Evolutionary conservation across 1,139 yeast species (phyloP), one percentile per base, ranked within the genome.

Genomic region (Saccharomycopsis hybrid): DNA sequence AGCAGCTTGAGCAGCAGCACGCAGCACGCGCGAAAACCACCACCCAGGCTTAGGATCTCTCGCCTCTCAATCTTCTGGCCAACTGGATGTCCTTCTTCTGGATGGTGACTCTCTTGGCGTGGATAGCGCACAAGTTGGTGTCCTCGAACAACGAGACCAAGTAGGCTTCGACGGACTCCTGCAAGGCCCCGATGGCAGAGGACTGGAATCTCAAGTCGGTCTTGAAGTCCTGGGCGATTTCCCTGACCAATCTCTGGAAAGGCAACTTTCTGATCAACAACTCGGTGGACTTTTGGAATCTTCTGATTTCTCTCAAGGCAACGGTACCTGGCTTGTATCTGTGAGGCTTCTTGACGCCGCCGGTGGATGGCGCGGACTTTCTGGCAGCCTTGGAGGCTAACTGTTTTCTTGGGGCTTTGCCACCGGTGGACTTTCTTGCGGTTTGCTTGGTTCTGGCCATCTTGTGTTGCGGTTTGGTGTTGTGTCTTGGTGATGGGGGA

Each of bases 311-410:
- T 80, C 92, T 85, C 68, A 85, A 83, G 65, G 94, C 94, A 67
- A 85, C 94, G 68, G 94, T 85, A 83, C 94, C 94, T 67, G 94
- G 94, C 85, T 84, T 85, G 76, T 84, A 85, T 80, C 94, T 83
- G 84, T 85, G 94, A 59, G 92, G 92, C 78, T 85, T 85, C 85
- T 85, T 85, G 70, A 85, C 94, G 78, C 92, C 94, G 68, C 94
- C 94, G 59, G 89, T 78, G 59, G 88, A 75, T 71, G 86, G 83
- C 55, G 92, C 92, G 50, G 94, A 84, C 74, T 85, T 85, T 77
- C 94, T 80, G 62, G 94, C 92, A 62, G 90, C 92, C 81, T 85
- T 85, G 61, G 94, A 84, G 65, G 94, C 92, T 65, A 85, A 80
- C 73, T 84, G 90, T 77, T 85, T 85, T 79, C 94, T 82, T 76